These are phyloP conservation scores for Sporothrix brunneoviolacea DNA, from an alignment of 2,329 filamentous ascomycete species.

Conservation along the genomic window DNA sequence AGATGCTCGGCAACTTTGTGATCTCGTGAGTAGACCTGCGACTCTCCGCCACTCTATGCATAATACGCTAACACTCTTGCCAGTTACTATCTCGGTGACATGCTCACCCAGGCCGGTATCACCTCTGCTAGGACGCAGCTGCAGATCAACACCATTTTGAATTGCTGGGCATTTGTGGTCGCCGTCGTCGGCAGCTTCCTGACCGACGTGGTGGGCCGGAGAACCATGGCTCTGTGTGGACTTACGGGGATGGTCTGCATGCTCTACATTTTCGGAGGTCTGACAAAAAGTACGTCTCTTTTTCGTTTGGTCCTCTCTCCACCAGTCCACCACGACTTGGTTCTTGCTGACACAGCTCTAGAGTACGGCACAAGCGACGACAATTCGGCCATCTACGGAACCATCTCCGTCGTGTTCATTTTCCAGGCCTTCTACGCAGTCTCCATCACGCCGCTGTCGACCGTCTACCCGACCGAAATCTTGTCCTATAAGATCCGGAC, in stretches of 20 bases:
- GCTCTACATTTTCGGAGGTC: neutral
- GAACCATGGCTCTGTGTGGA: neutral
- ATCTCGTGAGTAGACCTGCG: no score
- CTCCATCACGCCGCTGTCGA: neutral
- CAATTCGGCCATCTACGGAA: neutral
- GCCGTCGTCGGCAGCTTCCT: conserved; percentile 20
- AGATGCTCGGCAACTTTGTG: conserved; percentile 28
- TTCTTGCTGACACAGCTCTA: neutral
- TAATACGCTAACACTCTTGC: no score
- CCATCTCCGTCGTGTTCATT: neutral
- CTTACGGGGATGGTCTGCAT: neutral
- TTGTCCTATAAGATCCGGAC: conserved; percentile 22
- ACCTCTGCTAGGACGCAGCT: conserved; percentile 21
- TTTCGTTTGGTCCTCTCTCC: neutral
- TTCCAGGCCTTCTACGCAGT: neutral
- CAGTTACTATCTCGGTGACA: conserved; percentile 26
- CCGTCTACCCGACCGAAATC: neutral
- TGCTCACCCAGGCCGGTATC: conserved; percentile 26
- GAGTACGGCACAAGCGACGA: neutral
- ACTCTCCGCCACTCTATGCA: no score
- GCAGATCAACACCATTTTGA: conserved; percentile 30
- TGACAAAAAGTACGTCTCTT: neutral
- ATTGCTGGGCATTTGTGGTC: conserved; percentile 30
- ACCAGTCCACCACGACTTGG: neutral
- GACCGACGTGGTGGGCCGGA: neutral